Evolutionary conservation across 495 filamentous ascomycete species (phyloP).

Genomic region (Clavariopsis aquatica): DNA sequence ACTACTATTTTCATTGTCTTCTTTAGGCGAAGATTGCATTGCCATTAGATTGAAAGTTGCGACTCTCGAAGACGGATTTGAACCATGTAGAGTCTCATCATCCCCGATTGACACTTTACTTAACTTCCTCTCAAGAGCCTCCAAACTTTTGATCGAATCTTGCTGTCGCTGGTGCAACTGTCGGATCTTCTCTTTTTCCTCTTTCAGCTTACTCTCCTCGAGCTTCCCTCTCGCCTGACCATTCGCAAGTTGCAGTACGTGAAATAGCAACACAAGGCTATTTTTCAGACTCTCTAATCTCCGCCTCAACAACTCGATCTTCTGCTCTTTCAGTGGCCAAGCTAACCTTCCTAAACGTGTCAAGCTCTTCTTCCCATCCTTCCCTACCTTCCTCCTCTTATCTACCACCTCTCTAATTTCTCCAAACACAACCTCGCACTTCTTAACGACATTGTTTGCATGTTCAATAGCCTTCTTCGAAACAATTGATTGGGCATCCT

Average conservation of each 20-base stretch:
- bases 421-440: conserved; percentile 28
- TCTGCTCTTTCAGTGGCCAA: conserved; percentile 34
- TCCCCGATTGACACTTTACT: conserved; percentile 20
- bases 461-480: conserved; percentile 22
- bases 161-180: conserved; percentile 30
- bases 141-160: conserved; percentile 22
- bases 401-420: conserved; percentile 31
- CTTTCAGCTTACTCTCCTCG: conserved; percentile 9
- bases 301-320: conserved; percentile 20
- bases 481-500: conserved; percentile 8
- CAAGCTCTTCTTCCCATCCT: conserved; percentile 29
- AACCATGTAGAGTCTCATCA: conserved; percentile 24
- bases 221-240: conserved; percentile 26
- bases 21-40: background rate
- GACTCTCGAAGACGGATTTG: conserved; percentile 10
- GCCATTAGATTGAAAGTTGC: conserved; percentile 15
- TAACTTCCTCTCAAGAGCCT: conserved; percentile 22
- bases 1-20: background rate
- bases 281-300: conserved; percentile 32
- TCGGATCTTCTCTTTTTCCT: conserved; percentile 30
- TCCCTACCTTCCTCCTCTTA: conserved; percentile 25
- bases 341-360: conserved; percentile 24
- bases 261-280: conserved; percentile 24
- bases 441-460: conserved; percentile 27
- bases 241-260: conserved; percentile 30